A percentile compares a stretch with the other conserved stretches of the same genome.
Conservation (phyloP, 176 grass and related monocot genomes). For the Eragrostis curvula region DNA sequence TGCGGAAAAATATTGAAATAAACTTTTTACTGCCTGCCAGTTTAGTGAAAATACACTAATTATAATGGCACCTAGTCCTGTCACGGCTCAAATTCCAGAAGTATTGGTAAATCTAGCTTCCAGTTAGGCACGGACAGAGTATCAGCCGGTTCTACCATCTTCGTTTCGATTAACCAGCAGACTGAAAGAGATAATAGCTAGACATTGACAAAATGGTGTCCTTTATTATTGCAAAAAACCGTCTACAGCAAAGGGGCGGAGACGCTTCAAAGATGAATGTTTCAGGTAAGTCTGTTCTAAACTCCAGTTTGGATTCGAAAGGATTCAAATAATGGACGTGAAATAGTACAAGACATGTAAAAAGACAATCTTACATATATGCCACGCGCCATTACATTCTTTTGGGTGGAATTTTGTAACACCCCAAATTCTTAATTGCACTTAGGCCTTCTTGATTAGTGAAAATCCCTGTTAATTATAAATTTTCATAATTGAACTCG, state of each 20-base stretch:
- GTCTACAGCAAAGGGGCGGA: slow-evolving; percentile 12
- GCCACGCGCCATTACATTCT: background rate
- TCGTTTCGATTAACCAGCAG: slow-evolving; percentile 1
- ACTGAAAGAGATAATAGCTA: background rate
- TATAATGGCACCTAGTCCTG: background rate
- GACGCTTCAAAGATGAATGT: background rate
- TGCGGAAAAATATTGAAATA: background rate
- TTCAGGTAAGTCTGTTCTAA: background rate
- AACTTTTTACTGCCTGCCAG: background rate
- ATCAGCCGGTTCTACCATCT: background rate
- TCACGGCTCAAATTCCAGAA: background rate
- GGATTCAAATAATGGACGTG: background rate
- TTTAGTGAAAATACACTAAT: background rate
- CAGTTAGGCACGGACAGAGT: background rate
- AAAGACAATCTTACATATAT: background rate
- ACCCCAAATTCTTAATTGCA: no score
- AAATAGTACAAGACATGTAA: background rate
- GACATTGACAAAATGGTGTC: slow-evolving; percentile 10
- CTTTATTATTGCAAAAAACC: slow-evolving; percentile 42
- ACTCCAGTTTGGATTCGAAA: background rate
- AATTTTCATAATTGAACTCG: no score
- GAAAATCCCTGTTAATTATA: no score
- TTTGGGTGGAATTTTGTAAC: no score
- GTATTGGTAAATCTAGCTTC: background rate
- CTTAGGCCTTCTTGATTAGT: no score